Base-by-base conservation (phyloP, 768 basidiomycete genomes). In the Podaxis mareebaensis region DNA sequence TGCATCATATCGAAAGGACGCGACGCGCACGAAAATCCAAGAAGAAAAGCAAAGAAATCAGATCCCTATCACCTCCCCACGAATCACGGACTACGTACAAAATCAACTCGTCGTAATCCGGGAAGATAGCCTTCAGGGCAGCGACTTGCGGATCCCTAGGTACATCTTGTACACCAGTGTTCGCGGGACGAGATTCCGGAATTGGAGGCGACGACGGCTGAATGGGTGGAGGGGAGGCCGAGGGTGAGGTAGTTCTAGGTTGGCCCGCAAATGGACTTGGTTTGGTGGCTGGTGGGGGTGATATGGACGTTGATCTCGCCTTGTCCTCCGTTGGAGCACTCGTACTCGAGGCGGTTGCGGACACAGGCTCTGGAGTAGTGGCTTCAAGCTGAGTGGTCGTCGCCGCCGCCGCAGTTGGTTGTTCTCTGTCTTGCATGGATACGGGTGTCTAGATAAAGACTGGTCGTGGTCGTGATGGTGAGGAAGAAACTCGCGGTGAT, bases 21-120 rank as follows among this genome's bases (percentile, higher is more conserved):
- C 15, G 42, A 44, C 42, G 7, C 17, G 2, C 3, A 24, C 10
- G 49, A 12, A 51, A 42, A 58, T 28, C 60, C 54, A 12, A 40
- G 44, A 56, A 36, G 24, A 64, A 28, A 33, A 33, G 28, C 60
- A 48, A 48, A 36, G 22, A 33, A 33, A 2, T 38, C 15, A 56
- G 44, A 28, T 38, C 36, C n/a, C 39, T 12, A 48, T 54, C 28
- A 17, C 44, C 24, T 26, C 33, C 17, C 40, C 17, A 28, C 22
- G n/a, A 24, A 51, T 51, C 15, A 20, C 20, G 26, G 42, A 36
- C 22, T 26, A 79, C 85, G 55, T 69, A 89, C 87, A 94, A 75
- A 55, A 93, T 77, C n/a, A 79, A 70, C 55, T 87, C 83, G 65
- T 94, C 92, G 67, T 92, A 92, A 73, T 89, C 88, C 5, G 92